These are phyloP conservation scores for Pistacia vera DNA, from an alignment of 345 rosid species.

Conservation along the genomic window DNA sequence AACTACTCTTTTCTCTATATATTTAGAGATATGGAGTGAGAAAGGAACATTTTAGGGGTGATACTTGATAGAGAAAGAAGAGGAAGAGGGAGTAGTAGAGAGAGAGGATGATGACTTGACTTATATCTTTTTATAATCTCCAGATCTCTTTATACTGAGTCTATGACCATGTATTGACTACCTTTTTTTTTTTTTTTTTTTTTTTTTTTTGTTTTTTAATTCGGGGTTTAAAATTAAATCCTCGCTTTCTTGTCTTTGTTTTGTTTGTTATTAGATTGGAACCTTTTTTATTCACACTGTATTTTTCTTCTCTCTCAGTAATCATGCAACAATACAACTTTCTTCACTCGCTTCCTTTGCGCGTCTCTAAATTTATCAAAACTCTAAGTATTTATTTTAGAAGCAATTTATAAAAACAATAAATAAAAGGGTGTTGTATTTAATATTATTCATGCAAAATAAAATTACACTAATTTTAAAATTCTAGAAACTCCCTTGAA, in stretches of 20 bases:
- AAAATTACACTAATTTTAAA: too few species aligned
- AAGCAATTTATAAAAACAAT: too few species aligned
- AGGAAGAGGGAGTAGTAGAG: not conserved
- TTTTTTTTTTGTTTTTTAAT: too few species aligned
- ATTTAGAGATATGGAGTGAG: slow-evolving; percentile 34
- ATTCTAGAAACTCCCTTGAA: too few species aligned
- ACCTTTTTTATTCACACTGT: not conserved
- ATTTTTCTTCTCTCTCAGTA: not conserved
- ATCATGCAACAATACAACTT: not conserved
- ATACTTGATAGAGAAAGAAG: slow-evolving; percentile 7
- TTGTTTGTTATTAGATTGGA: not conserved
- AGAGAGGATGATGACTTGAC: not conserved
- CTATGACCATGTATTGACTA: slow-evolving; percentile 25
- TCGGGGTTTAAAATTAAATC: too few species aligned
- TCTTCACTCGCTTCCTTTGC: not conserved
- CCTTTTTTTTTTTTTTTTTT: not conserved
- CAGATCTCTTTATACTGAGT: slow-evolving; percentile 10
- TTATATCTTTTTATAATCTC: not conserved
- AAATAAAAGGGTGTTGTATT: too few species aligned
- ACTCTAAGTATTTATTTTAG: too few species aligned
- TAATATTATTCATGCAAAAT: too few species aligned
- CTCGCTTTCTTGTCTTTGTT: not conserved
- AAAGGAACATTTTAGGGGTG: slow-evolving; percentile 26
- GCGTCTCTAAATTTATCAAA: not conserved
- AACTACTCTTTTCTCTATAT: slow-evolving; percentile 26